Evolutionary conservation across 495 filamentous ascomycete genomes (phyloP).

Genomic region (Glarea lozoyensis): DNA sequence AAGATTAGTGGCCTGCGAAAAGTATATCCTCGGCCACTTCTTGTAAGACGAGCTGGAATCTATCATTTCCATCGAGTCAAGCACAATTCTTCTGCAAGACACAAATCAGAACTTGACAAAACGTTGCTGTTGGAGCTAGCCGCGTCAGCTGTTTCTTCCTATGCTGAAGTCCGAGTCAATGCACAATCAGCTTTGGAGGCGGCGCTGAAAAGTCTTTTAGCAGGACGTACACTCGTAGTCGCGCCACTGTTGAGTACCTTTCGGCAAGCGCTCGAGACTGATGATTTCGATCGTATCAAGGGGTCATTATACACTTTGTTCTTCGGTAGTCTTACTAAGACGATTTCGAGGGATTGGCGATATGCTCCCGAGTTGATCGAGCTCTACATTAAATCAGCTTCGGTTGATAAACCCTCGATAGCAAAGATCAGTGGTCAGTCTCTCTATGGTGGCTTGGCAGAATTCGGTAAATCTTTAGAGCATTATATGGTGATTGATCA

Average conservation of each 20-base stretch:
- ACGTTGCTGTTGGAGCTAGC: slow-evolving; percentile 78
- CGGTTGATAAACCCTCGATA: slow-evolving; percentile 86
- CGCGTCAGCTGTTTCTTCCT: slow-evolving; percentile 83
- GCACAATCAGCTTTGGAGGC: slow-evolving; percentile 89
- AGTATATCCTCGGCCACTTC: slow-evolving; percentile 79
- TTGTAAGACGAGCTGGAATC: slow-evolving; percentile 83
- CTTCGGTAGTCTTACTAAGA: slow-evolving; percentile 82
- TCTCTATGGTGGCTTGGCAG: slow-evolving; percentile 73
- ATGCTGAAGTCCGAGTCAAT: slow-evolving; percentile 89
- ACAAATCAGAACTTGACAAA: slow-evolving; percentile 77
- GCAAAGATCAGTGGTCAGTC: slow-evolving; percentile 79
- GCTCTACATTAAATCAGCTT: slow-evolving; percentile 80
- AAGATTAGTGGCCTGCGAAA: slow-evolving; percentile 91
- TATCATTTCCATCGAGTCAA: slow-evolving; percentile 90
- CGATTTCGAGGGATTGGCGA: slow-evolving; percentile 82
- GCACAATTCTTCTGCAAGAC: slow-evolving; percentile 82
- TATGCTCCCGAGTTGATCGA: slow-evolving; percentile 80
- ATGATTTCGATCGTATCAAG: slow-evolving; percentile 85
- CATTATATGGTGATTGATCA: slow-evolving; percentile 80
- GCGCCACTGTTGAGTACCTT: slow-evolving; percentile 73
- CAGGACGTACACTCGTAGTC: slow-evolving; percentile 77
- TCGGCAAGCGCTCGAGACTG: slow-evolving; percentile 70
- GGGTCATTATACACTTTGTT: slow-evolving; percentile 84
- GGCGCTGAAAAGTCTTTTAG: slow-evolving; percentile 85
- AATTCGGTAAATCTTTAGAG: slow-evolving; percentile 79